A percentile compares a stretch with the other conserved stretches of the same genome.
These are phyloP conservation scores for maize (Zea mays) DNA, from an alignment of 176 grass and related monocot genomes.

Conservation along the genomic window Zm-B73-REFERENCE-NAM-5.0 NC_050099.1:208910501-208911000, in stretches of 20 bases:
- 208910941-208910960: neutral
- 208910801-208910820: neutral
- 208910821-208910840: conserved; percentile 10
- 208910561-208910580: conserved; percentile 84
- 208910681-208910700: neutral
- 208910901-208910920: conserved; percentile 86
- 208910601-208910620: conserved; percentile 83
- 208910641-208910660: conserved; percentile 83
- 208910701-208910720: conserved; percentile 73
- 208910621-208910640: conserved; percentile 82
- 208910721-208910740: conserved; percentile 64
- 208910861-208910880: conserved; percentile 62
- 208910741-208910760: conserved; percentile 61
- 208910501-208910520: conserved; percentile 2
- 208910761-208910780: neutral
- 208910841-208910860: conserved; percentile 54
- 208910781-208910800: conserved; percentile 24
- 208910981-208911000: conserved; percentile 69
- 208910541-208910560: conserved; percentile 91
- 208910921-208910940: neutral
- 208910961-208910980: neutral
- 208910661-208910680: conserved; percentile 19
- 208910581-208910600: conserved; percentile 78
- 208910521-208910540: neutral
- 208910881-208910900: conserved; percentile 66